Evolutionary conservation across 345 rosid genomes (phyloP), one percentile per base, ranked within the genome.

Genomic region (Eucalyptus albens): DNA sequence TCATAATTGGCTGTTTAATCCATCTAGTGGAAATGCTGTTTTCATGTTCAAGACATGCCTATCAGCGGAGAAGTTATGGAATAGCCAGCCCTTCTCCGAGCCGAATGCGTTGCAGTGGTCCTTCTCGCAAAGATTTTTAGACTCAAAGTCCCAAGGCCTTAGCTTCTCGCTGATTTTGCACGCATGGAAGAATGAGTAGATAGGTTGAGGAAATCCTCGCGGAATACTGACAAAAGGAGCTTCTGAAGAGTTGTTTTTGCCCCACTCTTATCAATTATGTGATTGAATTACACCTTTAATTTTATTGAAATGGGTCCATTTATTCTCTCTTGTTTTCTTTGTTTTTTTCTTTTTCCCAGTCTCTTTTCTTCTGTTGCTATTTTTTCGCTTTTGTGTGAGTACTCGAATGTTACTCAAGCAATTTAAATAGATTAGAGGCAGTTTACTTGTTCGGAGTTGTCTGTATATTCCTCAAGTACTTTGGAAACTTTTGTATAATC

Each of bases 11-110:
- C 95, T 97, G 45, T 97, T 95, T 86, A 96, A 98, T 49, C 49
- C 95, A 47, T 92, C 97, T 37, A 77, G 92, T 17, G 97, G 97
- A 40, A 94, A 94, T 93, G 99, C 98, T 22, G 99, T 97, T 37
- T 97, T 97, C 90, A 94, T 97, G 99, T 97, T 97, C 95, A 94
- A 94, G 95, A 93, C 96, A n/a, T 94, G 95, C 93, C 94, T 93
- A 33, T 92, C 96, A 16, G 94, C 94, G 3, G 99, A 97, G 88
- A 96, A 96, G 92, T 90, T 93, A 33, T 94, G 97, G 97, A 91
- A 93, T 91, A 94, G 95, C 85, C 95, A 92, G 87, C 91, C 93
- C 45, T 90, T 94, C 91, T 89, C 96, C 13, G 94, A 92, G 86
- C 94, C 95, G 14, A 93, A 88, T 87, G 87, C 92, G 42, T 87